Conservation (phyloP, 257 asterid genomes). For the Solanum pennellii region DNA sequence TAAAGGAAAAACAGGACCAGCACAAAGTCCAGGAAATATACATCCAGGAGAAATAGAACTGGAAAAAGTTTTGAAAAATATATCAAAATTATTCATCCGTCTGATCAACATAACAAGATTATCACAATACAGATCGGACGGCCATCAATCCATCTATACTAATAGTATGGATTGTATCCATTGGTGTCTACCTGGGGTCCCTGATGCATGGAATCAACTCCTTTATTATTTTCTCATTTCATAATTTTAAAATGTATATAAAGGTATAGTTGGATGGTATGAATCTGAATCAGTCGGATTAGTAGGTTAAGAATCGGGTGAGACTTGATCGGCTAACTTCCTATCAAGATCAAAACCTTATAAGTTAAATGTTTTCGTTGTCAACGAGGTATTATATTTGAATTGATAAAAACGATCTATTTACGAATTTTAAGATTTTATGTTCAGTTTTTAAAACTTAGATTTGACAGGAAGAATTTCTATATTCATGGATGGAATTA, state of each 20-base stretch:
- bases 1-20: background rate
- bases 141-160: slow-evolving; percentile 13
- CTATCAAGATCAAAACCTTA: background rate
- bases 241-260: background rate
- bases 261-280: background rate
- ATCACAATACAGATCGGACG: slow-evolving; percentile 17
- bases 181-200: slow-evolving; percentile 28
- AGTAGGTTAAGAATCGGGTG: background rate
- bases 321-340: background rate
- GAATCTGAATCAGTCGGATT: background rate
- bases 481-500: background rate
- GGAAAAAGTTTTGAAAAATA: slow-evolving; percentile 2
- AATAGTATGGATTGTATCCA: slow-evolving; percentile 13
- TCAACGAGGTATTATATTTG: background rate
- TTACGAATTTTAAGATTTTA: too few relatives aligned
- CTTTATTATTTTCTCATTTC: background rate
- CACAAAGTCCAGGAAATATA: background rate
- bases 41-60: slow-evolving; percentile 5
- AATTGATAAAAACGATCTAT: background rate
- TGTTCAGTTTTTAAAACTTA: background rate
- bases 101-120: slow-evolving; percentile 13
- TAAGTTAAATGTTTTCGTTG: background rate
- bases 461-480: background rate
- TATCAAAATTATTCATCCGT: slow-evolving; percentile 7
- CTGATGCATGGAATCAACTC: slow-evolving; percentile 23